Evolutionary conservation across 352 stramenopile genomes (phyloP), one percentile per base, ranked within the genome.

Genomic region (Phytophthora aleatoria): DNA sequence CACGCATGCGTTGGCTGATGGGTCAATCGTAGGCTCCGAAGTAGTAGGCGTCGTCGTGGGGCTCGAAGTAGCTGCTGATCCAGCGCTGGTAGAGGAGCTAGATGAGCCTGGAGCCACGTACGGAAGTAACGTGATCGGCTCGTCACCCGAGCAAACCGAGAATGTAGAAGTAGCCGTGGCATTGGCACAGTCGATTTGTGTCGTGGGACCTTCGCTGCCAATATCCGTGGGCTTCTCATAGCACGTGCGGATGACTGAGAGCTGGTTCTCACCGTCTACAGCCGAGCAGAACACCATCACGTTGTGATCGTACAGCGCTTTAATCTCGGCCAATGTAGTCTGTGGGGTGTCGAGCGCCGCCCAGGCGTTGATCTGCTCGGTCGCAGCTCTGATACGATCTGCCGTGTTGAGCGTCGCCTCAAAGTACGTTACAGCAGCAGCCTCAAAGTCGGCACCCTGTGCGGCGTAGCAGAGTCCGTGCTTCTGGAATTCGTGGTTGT

Each of bases 401-500:
- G 74, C 81, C 12, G 76, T 79, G 43, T 83, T 85, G 36, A 93
- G 64, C 20, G 77, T 82, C 9, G 79, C 77, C 48, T 71, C 9
- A 51, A 93, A 91, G 79, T 93, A 93, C 49, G 77, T 77, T 15
- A 79, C 78, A 1, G 84, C 75, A 5, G 74, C 75, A 20, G 74
- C 63, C 52, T 81, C 74, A 20, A 76, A 79, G 65, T 93, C 70
- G 15, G 69, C 71, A 3, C 62, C 83, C 15, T 76, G 72, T 0
- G 85, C 83, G 30, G 77, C 80, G 61, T 86, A 93, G 73, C 85
- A 93, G 28, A 91, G 60, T 12, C 85, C 85, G 69, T 93, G 85
- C 73, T 93, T 93, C 72, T 93, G 85, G 75, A 87, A 91, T 67
- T 91, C 83, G 71, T 93, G 85, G 73, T 91, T 78, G 73, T 91